Base-by-base conservation (phyloP, 2,329 filamentous ascomycete species). In the Lasiodiplodia citricola region DNA sequence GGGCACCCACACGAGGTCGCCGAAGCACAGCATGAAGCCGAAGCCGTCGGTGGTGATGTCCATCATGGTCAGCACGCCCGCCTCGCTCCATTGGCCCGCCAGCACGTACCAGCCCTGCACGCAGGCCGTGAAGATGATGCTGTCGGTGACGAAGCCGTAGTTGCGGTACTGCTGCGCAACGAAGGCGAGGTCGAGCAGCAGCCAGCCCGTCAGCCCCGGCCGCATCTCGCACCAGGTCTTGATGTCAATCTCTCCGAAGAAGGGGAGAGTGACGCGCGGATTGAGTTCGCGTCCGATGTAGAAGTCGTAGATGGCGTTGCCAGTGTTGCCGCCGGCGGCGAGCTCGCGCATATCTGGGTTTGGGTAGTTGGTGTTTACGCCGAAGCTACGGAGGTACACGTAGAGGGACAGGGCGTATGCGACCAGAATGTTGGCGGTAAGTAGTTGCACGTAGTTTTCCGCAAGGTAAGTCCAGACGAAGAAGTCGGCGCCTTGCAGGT, bases 251-350 rank as follows among this genome's bases (percentile, higher is more conserved):
- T 93, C 91, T 68, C 93, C 93, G 71, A 97, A 86, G 60, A 96
- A 79, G 2, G 94, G 94, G 31, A 97, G 82, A 0, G 86, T 88
- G 69, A 96, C 80, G 60, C 94, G 92, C 3, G 95, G 94, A 81
- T 97, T 98, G 70, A 97, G 89, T 80, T 97, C 95, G 37, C 95
- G 92, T n/a, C 95, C 95, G 72, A 97, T 97, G 82, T 94, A 97
- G 89, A 93, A 97, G 81, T 98, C 95, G 79, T 97, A 97, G 47
- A 97, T 81, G 71, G 93, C 82, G 79, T 96, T 97, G 69, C 94
- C 94, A 1, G 89, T 90, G 76, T 91, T 87, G n/a, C 94, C 94
- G 52, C 94, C 94, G 1, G 88, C 87, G 0, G 94, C 94, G 7
- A 97, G 86, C 78, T 96, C 90, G 54, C 94, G 92, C 71, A 87